Percentiles rank a stretch among this genome's conserved stretches.
These are phyloP conservation scores for Tinospora cordifolia DNA, from an alignment of 164 flowering plant genomes.

Conservation along the genomic window DNA sequence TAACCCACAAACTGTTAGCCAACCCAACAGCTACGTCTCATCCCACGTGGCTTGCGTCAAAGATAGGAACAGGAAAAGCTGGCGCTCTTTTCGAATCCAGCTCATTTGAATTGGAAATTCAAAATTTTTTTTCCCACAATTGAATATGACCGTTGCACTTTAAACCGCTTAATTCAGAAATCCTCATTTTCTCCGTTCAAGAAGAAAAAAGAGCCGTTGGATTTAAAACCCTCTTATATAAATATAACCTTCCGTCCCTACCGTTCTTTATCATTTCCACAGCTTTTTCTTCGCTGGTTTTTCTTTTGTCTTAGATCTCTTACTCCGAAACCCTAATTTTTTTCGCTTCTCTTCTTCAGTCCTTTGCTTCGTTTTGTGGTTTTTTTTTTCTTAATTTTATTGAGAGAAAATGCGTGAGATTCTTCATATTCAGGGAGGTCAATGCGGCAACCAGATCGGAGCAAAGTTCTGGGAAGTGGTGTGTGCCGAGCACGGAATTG, in stretches of 20 bases:
- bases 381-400: too few species aligned
- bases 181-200: too few species aligned
- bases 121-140: neutral
- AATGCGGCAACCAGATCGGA: slow-evolving; percentile 21
- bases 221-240: neutral
- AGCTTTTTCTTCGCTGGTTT: neutral
- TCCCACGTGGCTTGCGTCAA: neutral
- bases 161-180: neutral
- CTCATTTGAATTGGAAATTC: neutral
- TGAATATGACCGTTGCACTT: neutral
- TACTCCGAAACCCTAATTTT: too few species aligned
- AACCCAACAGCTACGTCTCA: too few species aligned
- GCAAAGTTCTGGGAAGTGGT: too few species aligned
- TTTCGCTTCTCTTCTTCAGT: neutral
- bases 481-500: neutral
- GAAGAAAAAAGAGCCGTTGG: neutral
- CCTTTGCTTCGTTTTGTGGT: neutral
- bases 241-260: neutral
- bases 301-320: neutral
- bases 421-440: slow-evolving; percentile 22
- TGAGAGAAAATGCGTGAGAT: slow-evolving; percentile 18
- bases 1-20: neutral
- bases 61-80: neutral
- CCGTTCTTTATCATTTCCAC: neutral
- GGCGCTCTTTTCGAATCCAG: slow-evolving; percentile 4